Evolutionary conservation across 805 yeast genomes (phyloP).

Genomic region (Yarrowia bubula): DNA sequence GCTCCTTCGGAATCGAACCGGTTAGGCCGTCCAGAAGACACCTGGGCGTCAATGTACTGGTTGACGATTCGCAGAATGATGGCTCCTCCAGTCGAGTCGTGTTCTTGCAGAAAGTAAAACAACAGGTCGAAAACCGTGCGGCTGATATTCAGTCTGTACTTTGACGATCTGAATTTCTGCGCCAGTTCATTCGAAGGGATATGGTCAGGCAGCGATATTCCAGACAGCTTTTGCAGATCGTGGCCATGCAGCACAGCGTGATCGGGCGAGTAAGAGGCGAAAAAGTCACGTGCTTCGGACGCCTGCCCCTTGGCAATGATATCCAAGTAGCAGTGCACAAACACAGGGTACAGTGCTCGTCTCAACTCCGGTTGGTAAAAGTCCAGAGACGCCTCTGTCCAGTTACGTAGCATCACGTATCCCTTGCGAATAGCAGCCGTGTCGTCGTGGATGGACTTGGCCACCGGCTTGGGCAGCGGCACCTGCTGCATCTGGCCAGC

Average conservation of each 20-base stretch:
- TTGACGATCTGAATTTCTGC: conserved; percentile 65
- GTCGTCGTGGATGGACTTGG: conserved; percentile 31
- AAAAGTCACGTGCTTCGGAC: conserved; percentile 64
- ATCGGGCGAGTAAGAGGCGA: conserved; percentile 69
- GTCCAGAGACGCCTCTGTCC: conserved; percentile 91
- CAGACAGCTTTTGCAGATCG: conserved; percentile 69
- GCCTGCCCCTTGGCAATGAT: conserved; percentile 63
- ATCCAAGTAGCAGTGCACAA: conserved; percentile 82
- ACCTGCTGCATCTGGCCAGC: conserved; percentile 26
- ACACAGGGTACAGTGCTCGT: conserved; percentile 85
- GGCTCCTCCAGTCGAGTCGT: conserved; percentile 89
- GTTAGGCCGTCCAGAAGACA: conserved; percentile 40
- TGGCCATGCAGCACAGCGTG: conserved; percentile 73
- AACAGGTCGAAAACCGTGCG: conserved; percentile 81
- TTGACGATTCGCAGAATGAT: conserved; percentile 81
- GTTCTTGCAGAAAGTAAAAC: conserved; percentile 83
- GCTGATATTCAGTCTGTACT: conserved; percentile 72
- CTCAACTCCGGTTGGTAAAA: conserved; percentile 83
- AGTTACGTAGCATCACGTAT: conserved; percentile 71
- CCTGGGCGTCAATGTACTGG: conserved; percentile 60
- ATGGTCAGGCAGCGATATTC: conserved; percentile 77
- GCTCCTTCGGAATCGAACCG: conserved; percentile 37
- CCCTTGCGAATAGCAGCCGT: conserved; percentile 51
- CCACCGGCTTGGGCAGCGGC: conserved; percentile 20
- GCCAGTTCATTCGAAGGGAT: conserved; percentile 80